A percentile compares a stretch with the other conserved stretches of the same genome.
Evolutionary conservation across 805 yeast species (phyloP).

Genomic region (Metschnikowia vanudenii): DNA sequence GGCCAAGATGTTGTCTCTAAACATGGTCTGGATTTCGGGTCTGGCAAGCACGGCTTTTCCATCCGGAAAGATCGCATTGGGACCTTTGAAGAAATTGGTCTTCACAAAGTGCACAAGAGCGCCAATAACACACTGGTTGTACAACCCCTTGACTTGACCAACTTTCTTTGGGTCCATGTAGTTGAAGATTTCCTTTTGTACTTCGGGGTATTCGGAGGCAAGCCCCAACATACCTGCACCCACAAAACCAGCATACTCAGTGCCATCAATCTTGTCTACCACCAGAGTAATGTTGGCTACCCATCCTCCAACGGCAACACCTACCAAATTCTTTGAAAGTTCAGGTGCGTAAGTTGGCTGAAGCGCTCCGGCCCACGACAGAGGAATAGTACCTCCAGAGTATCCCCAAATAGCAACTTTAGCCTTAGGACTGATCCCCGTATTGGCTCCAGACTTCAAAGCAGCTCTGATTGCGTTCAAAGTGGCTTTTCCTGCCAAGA

Average conservation of each 20-base stretch:
- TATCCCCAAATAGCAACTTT: constrained; percentile 33
- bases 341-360: constrained; percentile 40
- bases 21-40: constrained; percentile 4
- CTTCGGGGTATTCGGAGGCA: constrained; percentile 30
- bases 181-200: constrained; percentile 6
- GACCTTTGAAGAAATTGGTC: constrained; percentile 8
- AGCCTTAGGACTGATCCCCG: constrained; percentile 24
- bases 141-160: neutral
- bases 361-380: constrained; percentile 38
- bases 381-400: constrained; percentile 40
- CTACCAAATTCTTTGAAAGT: constrained; percentile 22
- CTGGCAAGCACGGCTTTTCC: constrained; percentile 9
- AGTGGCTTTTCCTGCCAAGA: constrained; percentile 29
- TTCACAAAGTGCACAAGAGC: neutral
- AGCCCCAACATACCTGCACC: constrained; percentile 33
- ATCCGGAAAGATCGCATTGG: constrained; percentile 7
- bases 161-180: neutral
- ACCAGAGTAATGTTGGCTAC: constrained; percentile 34
- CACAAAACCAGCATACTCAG: constrained; percentile 29
- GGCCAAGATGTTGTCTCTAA: constrained; percentile 10
- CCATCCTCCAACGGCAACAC: constrained; percentile 39
- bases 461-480: constrained; percentile 34
- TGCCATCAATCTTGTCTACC: constrained; percentile 25
- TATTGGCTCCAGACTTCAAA: constrained; percentile 17
- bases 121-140: neutral